phyloP scores from a whole-genome alignment of 2,329 filamentous ascomycete genomes.

The Rhexocercosporidium sp. region DNA sequence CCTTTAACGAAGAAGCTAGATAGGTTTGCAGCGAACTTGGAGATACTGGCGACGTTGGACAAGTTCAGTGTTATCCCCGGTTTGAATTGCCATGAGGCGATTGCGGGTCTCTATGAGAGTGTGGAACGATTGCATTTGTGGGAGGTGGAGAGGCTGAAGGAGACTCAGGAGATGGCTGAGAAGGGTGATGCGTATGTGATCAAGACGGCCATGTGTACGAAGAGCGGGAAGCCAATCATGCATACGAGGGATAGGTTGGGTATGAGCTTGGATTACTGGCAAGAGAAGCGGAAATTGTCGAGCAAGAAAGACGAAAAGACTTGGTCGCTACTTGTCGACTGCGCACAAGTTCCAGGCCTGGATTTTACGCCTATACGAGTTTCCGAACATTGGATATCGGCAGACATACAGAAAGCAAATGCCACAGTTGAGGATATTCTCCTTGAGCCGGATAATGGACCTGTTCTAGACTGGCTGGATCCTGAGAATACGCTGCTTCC shows the following conservation, averaged over 20 bases:
- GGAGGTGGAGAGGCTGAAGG: slow-evolving; percentile 65
- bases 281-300: slow-evolving; percentile 60
- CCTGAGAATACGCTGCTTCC: slow-evolving; percentile 67
- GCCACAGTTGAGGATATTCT: slow-evolving; percentile 51
- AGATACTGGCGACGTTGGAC: slow-evolving; percentile 71
- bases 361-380: slow-evolving; percentile 68
- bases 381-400: slow-evolving; percentile 76
- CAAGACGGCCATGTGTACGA: slow-evolving; percentile 60
- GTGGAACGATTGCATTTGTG: slow-evolving; percentile 72
- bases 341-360: slow-evolving; percentile 52
- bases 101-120: slow-evolving; percentile 75
- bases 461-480: slow-evolving; percentile 73
- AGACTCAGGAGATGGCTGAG: slow-evolving; percentile 51
- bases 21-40: slow-evolving; percentile 73
- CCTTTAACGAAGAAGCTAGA: slow-evolving; percentile 74
- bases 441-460: slow-evolving; percentile 41
- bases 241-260: slow-evolving; percentile 71
- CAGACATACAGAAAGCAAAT: slow-evolving; percentile 64
- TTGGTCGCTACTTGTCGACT: slow-evolving; percentile 73
- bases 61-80: slow-evolving; percentile 71
- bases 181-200: slow-evolving; percentile 50
- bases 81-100: slow-evolving; percentile 78
- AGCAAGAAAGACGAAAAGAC: slow-evolving; percentile 46
- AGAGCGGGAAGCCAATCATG: slow-evolving; percentile 73
- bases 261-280: slow-evolving; percentile 80